Conservation (phyloP, 140 eudicot species). For the Erigeron philadelphicus region DNA sequence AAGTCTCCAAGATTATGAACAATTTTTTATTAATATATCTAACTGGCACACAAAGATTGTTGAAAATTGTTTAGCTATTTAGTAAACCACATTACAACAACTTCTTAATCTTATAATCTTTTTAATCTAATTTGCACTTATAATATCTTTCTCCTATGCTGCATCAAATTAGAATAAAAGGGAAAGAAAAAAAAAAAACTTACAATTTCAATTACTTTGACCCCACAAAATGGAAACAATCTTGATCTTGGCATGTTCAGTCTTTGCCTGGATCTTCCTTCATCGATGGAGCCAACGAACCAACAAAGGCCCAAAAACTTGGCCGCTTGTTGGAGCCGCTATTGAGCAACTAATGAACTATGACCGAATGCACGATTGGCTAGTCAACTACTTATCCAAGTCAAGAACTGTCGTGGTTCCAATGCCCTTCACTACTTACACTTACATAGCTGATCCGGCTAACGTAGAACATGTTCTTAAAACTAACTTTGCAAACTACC, state of each 20-base stretch:
- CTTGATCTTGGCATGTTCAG: slow-evolving; percentile 38
- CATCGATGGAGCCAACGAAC: slow-evolving; percentile 65
- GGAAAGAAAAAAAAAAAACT: slow-evolving; percentile 1
- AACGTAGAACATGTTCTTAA: slow-evolving; percentile 87
- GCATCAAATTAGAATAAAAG: slow-evolving; percentile 7
- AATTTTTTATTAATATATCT: slow-evolving; percentile 5
- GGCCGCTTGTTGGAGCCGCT: slow-evolving; percentile 89
- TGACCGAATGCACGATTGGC: slow-evolving; percentile 87
- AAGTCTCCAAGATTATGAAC: slow-evolving; percentile 52
- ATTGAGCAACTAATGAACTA: slow-evolving; percentile 77
- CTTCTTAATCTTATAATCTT: slow-evolving; percentile 19
- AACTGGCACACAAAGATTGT: slow-evolving; percentile 51
- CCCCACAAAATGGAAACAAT: slow-evolving; percentile 29
- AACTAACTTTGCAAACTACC: slow-evolving; percentile 77
- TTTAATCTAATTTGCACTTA: slow-evolving; percentile 11
- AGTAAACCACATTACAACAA: slow-evolving; percentile 39
- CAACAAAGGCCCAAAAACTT: slow-evolving; percentile 68
- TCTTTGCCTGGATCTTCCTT: slow-evolving; percentile 59
- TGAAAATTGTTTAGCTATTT: slow-evolving; percentile 31
- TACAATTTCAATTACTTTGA: background rate
- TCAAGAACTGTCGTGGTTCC: slow-evolving; percentile 74
- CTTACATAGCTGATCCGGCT: slow-evolving; percentile 89
- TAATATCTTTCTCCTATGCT: slow-evolving; percentile 17
- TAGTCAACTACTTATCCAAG: slow-evolving; percentile 37
- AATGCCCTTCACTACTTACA: slow-evolving; percentile 81